Base-by-base conservation (phyloP, 2,329 filamentous ascomycete species). In the Colletotrichum endophyticum region DNA sequence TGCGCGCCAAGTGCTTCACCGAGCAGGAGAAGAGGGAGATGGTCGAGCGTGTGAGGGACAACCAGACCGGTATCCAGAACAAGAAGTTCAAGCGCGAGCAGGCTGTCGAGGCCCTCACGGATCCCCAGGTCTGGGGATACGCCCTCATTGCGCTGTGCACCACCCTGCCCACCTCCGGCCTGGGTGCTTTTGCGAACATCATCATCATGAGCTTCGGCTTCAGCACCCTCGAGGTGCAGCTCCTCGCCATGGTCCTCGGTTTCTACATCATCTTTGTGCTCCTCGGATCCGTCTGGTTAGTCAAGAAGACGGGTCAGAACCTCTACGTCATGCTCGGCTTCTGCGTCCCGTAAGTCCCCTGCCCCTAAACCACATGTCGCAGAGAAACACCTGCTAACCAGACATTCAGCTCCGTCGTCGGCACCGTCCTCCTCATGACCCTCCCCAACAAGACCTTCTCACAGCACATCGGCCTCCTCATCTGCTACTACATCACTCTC, bases 401-500 rank as follows among this genome's bases (percentile, higher is more conserved):
- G 32, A 25, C 8, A 66, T n/a, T 15, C 74, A 93, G 91, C 22
- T 94, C 93, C 1, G 94, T 94, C 80, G 82, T 94, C 63, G 94
- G 94, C 69, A 95, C 94, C 2, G 92, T 94, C 69, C 89, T 95
- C 53, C 89, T 95, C 72, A 93, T 95, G 90, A 93, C 91, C 0
- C 89, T 95, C 9, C 83, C 89, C 27, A 92, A 93, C 78, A 87
- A 88, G 8, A 90, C 87, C 59, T 87, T 88, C 44, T 83, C 89
- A 11, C 92, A 91, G 49, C 90, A 93, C 83, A 88, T 93, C 32
- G 94, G 94, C 8, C 88, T 96, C 1, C 85, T 95, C 16, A 91
- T 95, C 80, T 91, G 89, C 80, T 96, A 95, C 87, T 96, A 95
- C 85, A 93, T 95, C 77, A 93, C 92, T 0, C 88, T 95, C 22